These are phyloP conservation scores for Panaeolus papilionaceus DNA, from an alignment of 768 basidiomycete species.

Conservation along the genomic window DNA sequence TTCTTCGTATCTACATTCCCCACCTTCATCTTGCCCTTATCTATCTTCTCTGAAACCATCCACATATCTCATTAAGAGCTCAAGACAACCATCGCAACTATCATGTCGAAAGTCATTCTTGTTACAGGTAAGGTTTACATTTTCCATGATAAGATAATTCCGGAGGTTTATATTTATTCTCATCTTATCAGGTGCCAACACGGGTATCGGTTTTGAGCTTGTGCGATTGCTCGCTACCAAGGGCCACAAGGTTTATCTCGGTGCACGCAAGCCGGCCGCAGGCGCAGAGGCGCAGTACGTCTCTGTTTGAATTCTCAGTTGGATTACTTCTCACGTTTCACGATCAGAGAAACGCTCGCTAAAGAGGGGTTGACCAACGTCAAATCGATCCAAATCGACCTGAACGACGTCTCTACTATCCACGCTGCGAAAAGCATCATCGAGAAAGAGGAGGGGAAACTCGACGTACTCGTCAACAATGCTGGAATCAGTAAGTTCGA, in stretches of 20 bases:
- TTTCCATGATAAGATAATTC: not conserved
- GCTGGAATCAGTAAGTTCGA: conserved; percentile 39
- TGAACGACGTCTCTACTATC: conserved; percentile 42
- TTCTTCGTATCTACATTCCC: too few species aligned
- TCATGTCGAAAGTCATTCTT: conserved; percentile 4
- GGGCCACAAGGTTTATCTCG: conserved; percentile 51
- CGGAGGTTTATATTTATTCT: not conserved
- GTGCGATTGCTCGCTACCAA: conserved; percentile 48
- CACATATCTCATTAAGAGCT: too few species aligned
- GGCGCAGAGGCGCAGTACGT: conserved; percentile 49
- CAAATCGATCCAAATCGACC: conserved; percentile 46
- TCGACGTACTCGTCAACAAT: conserved; percentile 55
- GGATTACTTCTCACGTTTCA: not conserved
- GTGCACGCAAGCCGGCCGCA: conserved; percentile 43
- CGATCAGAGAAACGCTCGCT: conserved; percentile 37
- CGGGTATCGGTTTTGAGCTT: conserved; percentile 54
- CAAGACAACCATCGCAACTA: not conserved
- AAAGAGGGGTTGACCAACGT: conserved; percentile 37
- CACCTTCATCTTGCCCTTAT: too few species aligned
- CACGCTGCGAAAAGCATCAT: conserved; percentile 41
- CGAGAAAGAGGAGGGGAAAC: conserved; percentile 43
- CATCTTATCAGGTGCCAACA: conserved; percentile 40
- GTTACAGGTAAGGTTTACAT: not conserved
- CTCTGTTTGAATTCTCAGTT: not conserved
- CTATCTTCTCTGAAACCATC: too few species aligned